Base-by-base conservation (phyloP, 768 basidiomycete genomes). In the Obba rivulosa region DNA sequence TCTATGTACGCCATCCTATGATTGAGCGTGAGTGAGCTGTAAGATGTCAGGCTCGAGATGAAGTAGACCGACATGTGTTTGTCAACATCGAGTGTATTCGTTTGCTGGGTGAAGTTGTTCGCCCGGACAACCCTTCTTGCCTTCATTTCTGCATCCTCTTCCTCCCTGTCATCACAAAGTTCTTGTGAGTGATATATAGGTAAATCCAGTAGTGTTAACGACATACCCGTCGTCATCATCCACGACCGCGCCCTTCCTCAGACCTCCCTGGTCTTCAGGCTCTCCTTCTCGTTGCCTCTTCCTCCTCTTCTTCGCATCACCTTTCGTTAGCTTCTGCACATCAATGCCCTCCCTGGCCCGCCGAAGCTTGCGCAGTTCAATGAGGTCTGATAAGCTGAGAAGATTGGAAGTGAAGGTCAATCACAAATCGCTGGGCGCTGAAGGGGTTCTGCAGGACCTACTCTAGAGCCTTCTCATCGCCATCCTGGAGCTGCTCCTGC, bases 31-130 rank as follows among this genome's bases (percentile, higher is more conserved):
- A 49, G 41, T 46, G 14, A 20, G 9, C n/a, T n/a, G n/a, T 13
- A 7, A 2, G 1, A 28, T 39, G 23, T 14, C 11, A 43, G n/a
- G 11, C 23, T 23, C 13, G 2, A 39, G 3, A 13, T 8, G 22
- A 18, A 41, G 16, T 9, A 11, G 21, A 71, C 89, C 43, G 49
- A 93, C 95, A 98, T 98, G 61, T 98, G 96, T 62, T 97, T 98
- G 70, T 99, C 95, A 21, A 96, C 93, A 62, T 97, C 95, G 18
- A 97, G 76, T 1, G 83, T 81, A 63, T 96, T 95, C 3, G 95
- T 99, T 68, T 97, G 95, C 54, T 94, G 91, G 0, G 96, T 99
- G 62, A 99, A 98, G 69, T 96, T 96, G 67, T 90, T 95, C 18
- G 81, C 72, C 35, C 92, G 74, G 2, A 94, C 85, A 4, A 84